A percentile compares a stretch with the other conserved stretches of the same genome.
Evolutionary conservation across 139 green algal species (phyloP).

Genomic region (Nannochloris sp.): DNA sequence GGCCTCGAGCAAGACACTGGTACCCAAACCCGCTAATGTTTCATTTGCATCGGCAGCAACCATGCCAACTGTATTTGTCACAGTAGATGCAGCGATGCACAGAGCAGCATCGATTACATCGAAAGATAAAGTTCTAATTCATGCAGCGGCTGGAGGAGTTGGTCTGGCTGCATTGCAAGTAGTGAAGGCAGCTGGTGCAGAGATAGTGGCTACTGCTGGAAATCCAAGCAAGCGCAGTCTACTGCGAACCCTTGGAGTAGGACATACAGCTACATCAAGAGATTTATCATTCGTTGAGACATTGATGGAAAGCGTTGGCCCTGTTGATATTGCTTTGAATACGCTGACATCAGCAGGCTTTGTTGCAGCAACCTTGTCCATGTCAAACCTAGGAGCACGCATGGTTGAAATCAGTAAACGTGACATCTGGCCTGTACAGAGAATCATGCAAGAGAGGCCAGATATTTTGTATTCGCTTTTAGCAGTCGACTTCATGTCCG

Average conservation of each 20-base stretch:
- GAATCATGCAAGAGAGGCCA: constrained; percentile 56
- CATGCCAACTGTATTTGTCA: constrained; percentile 75
- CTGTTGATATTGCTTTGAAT: constrained; percentile 55
- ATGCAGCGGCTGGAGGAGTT: constrained; percentile 66
- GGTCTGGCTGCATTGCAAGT: constrained; percentile 61
- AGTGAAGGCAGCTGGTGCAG: constrained; percentile 34
- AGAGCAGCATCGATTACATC: neutral
- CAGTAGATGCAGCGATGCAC: constrained; percentile 32
- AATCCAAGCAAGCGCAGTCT: constrained; percentile 47
- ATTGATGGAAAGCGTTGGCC: neutral
- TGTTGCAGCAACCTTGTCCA: constrained; percentile 56
- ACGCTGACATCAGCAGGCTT: constrained; percentile 81
- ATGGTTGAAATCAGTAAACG: constrained; percentile 85
- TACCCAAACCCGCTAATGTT: constrained; percentile 44
- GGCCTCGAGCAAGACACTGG: constrained; percentile 46
- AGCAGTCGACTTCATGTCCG: constrained; percentile 81
- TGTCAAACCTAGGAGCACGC: constrained; percentile 40
- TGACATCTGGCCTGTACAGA: constrained; percentile 65
- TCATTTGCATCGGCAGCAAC: constrained; percentile 61
- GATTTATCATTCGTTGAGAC: constrained; percentile 42
- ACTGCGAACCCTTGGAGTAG: constrained; percentile 39
- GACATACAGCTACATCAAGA: constrained; percentile 38
- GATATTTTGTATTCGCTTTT: constrained; percentile 66
- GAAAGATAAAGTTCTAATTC: constrained; percentile 49
- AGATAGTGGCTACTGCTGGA: constrained; percentile 42